A percentile compares a stretch with the other conserved stretches of the same genome.
phyloP scores from a whole-genome alignment of 768 basidiomycete species.

The Suillus plorans region DNA sequence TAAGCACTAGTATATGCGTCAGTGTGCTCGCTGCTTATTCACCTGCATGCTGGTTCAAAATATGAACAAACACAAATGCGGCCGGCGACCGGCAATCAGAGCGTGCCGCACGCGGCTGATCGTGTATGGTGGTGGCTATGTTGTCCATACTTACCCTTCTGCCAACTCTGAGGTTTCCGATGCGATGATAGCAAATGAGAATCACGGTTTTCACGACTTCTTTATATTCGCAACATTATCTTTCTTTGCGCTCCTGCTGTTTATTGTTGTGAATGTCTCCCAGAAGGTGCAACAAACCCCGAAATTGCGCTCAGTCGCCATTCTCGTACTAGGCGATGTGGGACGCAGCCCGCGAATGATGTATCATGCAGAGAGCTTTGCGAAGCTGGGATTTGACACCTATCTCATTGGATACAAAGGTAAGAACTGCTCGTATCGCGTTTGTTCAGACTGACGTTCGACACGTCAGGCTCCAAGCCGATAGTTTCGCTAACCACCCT shows the following conservation, averaged over 20 bases:
- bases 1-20: background rate
- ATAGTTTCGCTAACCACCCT: slow-evolving; percentile 68
- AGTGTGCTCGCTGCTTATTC: background rate
- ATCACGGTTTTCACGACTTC: background rate
- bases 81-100: too few relatives aligned
- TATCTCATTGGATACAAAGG: slow-evolving; percentile 86
- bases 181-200: slow-evolving; percentile 9
- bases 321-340: slow-evolving; percentile 93
- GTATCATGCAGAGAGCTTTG: slow-evolving; percentile 96
- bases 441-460: slow-evolving; percentile 6
- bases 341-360: slow-evolving; percentile 97
- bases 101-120: too few relatives aligned
- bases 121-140: background rate
- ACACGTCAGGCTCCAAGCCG: slow-evolving; percentile 67
- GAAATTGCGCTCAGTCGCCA: slow-evolving; percentile 68
- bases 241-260: slow-evolving; percentile 15
- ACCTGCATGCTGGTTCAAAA: background rate
- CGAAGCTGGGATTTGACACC: slow-evolving; percentile 73
- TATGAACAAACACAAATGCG: background rate
- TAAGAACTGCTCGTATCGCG: slow-evolving; percentile 32
- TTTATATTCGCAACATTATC: slow-evolving; percentile 10
- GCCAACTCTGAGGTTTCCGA: background rate
- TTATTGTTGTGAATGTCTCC: slow-evolving; percentile 14
- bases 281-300: slow-evolving; percentile 23
- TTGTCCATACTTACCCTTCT: background rate